Conservation (phyloP, 2,329 filamentous ascomycete genomes). For the Colletotrichum sp. region DNA sequence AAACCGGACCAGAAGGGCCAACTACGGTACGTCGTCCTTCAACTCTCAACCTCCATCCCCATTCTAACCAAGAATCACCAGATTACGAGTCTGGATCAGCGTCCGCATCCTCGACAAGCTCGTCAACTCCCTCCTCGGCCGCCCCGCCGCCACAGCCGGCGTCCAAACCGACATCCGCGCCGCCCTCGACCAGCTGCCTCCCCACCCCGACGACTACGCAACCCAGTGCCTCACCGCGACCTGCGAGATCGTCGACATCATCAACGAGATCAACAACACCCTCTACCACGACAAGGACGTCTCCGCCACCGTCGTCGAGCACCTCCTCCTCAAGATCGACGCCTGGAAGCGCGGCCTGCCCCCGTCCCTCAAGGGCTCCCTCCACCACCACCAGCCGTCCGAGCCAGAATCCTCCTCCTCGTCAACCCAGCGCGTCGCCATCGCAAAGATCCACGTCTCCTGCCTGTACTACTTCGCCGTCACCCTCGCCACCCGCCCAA, state of each 20-base stretch:
- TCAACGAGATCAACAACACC: slow-evolving; percentile 47
- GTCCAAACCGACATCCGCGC: not conserved
- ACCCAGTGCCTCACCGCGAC: slow-evolving; percentile 41
- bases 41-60: rapidly evolving
- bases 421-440: not conserved
- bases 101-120: not conserved
- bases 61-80: rapidly evolving
- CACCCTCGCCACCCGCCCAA: not conserved
- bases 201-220: slow-evolving; percentile 24
- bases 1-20: not conserved
- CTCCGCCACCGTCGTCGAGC: slow-evolving; percentile 39
- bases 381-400: slow-evolving; percentile 41
- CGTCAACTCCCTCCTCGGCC: not conserved
- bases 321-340: slow-evolving; percentile 45
- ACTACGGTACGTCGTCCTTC: not conserved
- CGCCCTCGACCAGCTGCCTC: slow-evolving; percentile 23
- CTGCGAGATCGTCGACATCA: slow-evolving; percentile 46
- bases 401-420: not conserved
- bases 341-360: slow-evolving; percentile 52
- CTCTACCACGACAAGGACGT: slow-evolving; percentile 46
- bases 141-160: not conserved
- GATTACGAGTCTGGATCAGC: not conserved
- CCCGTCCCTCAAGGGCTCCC: slow-evolving; percentile 29
- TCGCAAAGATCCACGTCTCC: not conserved
- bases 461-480: not conserved